phyloP scores from a whole-genome alignment of 2,329 filamentous ascomycete species.

The Colletotrichum godetiae region DNA sequence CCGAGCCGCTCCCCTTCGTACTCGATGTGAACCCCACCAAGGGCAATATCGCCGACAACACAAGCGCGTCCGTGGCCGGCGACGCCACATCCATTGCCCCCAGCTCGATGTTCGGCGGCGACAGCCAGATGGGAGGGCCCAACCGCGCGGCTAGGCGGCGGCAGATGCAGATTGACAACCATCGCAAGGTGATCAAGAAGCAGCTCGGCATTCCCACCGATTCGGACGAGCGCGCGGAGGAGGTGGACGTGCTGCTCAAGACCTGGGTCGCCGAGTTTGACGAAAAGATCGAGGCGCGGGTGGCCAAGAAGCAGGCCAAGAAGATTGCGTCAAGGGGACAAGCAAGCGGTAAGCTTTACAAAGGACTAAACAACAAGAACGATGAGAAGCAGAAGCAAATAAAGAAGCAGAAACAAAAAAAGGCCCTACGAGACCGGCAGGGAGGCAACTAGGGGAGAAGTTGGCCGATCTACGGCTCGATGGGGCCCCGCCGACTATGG shows the following conservation, averaged over 20 bases:
- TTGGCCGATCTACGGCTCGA: conserved; percentile 22
- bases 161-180: conserved; percentile 29
- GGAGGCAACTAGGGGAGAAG: conserved; percentile 24
- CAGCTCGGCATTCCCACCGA: conserved; percentile 25
- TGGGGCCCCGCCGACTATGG: not conserved
- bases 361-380: conserved; percentile 19
- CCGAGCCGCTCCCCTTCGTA: conserved; percentile 17
- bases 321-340: conserved; percentile 6
- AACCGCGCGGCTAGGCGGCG: conserved; percentile 34
- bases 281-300: conserved; percentile 22
- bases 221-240: conserved; percentile 27
- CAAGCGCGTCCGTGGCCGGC: conserved; percentile 6
- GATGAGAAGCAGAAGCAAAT: conserved; percentile 29
- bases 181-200: conserved; percentile 21
- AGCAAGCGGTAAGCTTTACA: conserved; percentile 30
- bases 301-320: conserved; percentile 26
- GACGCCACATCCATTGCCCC: conserved; percentile 23
- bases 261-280: conserved; percentile 23
- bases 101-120: conserved; percentile 25
- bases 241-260: conserved; percentile 27
- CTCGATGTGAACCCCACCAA: conserved; percentile 27
- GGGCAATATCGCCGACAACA: not conserved
- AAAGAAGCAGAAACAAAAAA: conserved; percentile 33
- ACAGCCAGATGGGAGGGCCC: conserved; percentile 10
- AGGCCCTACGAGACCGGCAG: conserved; percentile 26